Evolutionary conservation across 2,329 filamentous ascomycete genomes (phyloP), one percentile per base, ranked within the genome.

Genomic region (Amauroascus verrucosus): DNA sequence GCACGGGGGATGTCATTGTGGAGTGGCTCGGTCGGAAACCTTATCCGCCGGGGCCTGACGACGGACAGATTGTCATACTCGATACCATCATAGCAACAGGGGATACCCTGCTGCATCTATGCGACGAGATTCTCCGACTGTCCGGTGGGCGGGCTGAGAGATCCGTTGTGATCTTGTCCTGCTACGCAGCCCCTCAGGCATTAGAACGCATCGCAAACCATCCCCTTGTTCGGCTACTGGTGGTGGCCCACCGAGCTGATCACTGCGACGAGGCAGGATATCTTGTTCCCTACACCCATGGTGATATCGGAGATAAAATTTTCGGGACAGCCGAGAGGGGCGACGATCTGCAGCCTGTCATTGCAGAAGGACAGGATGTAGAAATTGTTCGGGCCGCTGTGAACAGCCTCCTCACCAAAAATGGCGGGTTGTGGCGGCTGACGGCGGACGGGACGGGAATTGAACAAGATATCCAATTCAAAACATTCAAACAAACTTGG

Each of bases 51-150:
- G 48, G n/a, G 9, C 20, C 37, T 13, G 48, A 41, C 13, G 48
- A 51, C 37, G 48, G 48, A 20, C 22, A 28, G 13, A 9, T 51
- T 11, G 20, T 41, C 37, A 43, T 51, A 20, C 28, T 51, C 37
- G 48, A 51, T n/a, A 51, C 48, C 28, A 41, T 51, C 37, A 43
- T 51, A 6, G 48, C 48, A 20, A 51, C 48, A 14, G 48, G 48
- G 13, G 33, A 51, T 30, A 51, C 48, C 9, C 26, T 51, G n/a
- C 22, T 51, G 1, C n/a, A 30, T 2, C 35, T 51, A 4, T 51
- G 48, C 30, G 35, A 51, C 16, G 48, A 51, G 33, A 22, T 51
- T 6, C 22, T 16, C 20, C 14, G n/a, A n/a, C 37, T 51, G 26
- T 43, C 35, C 2, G 48, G 48, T 9, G 20, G n/a, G 8, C 33